phyloP scores from a whole-genome alignment of 2,329 filamentous ascomycete species.

The Chrysoporthe austroafricana region DNA sequence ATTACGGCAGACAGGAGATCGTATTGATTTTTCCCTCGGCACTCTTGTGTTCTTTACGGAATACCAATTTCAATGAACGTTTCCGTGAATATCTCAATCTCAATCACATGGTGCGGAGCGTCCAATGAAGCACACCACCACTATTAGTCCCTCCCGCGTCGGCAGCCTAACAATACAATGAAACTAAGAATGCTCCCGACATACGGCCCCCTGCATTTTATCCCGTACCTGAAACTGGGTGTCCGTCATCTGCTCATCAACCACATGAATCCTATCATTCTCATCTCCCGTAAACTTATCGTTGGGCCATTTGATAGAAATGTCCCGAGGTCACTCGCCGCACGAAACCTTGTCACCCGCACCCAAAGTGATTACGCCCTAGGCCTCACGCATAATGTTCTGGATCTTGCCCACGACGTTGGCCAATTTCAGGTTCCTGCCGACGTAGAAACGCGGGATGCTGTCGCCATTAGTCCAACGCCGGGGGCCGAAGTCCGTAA shows the following conservation, averaged over 20 bases:
- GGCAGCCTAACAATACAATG: background rate
- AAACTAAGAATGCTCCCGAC: background rate
- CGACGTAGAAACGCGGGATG: background rate
- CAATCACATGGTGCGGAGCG: too few species aligned
- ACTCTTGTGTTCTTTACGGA: too few species aligned
- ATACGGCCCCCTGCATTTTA: background rate
- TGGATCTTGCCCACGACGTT: slow-evolving; percentile 1
- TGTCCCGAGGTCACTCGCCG: background rate
- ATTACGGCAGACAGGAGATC: too few species aligned
- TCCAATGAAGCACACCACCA: background rate
- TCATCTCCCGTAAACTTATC: background rate
- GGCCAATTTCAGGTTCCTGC: background rate
- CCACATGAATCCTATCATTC: background rate
- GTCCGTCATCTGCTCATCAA: background rate
- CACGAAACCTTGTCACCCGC: background rate
- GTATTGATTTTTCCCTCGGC: too few species aligned
- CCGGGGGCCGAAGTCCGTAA: background rate
- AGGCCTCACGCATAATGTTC: background rate
- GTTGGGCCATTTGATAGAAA: background rate
- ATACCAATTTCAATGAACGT: too few species aligned
- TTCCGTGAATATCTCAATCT: too few species aligned
- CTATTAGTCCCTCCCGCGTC: background rate
- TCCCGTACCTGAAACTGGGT: background rate
- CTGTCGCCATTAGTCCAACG: background rate
- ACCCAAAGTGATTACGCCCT: background rate